These are phyloP conservation scores for Aristolochia fimbriata DNA, from an alignment of 164 flowering plant species.

Conservation along the genomic window DNA sequence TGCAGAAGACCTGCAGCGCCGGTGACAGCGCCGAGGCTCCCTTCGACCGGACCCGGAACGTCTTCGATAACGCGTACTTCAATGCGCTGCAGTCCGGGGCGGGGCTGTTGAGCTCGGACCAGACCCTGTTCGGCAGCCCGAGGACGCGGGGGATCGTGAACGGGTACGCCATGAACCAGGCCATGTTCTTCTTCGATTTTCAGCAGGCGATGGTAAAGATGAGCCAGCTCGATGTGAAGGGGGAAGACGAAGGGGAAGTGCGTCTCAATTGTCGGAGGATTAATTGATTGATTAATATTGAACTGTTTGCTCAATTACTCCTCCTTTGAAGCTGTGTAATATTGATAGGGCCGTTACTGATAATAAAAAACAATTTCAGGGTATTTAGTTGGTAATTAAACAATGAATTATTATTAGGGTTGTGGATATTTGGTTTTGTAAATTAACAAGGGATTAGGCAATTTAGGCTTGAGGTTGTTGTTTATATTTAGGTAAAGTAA, in stretches of 20 bases:
- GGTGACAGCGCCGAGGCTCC: slow-evolving; percentile 66
- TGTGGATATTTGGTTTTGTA: too few species aligned
- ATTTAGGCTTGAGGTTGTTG: too few species aligned
- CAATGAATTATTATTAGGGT: too few species aligned
- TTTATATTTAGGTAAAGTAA: too few species aligned
- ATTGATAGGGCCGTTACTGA: too few species aligned
- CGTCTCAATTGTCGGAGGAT: slow-evolving; percentile 46
- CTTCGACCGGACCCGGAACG: slow-evolving; percentile 44
- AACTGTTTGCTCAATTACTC: not conserved
- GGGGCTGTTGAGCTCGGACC: slow-evolving; percentile 76
- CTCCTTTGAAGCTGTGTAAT: too few species aligned
- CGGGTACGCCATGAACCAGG: slow-evolving; percentile 57
- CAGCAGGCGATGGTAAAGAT: slow-evolving; percentile 69
- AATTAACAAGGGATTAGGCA: too few species aligned
- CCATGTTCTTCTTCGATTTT: slow-evolving; percentile 75
- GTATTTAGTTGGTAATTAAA: too few species aligned
- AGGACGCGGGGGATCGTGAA: slow-evolving; percentile 48
- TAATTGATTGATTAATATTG: slow-evolving; percentile 24
- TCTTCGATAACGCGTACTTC: slow-evolving; percentile 63
- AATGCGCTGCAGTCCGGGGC: slow-evolving; percentile 23
- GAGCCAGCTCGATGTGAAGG: slow-evolving; percentile 66
- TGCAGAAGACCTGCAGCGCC: slow-evolving; percentile 46
- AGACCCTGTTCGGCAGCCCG: slow-evolving; percentile 34
- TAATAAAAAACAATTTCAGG: too few species aligned
- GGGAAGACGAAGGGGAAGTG: slow-evolving; percentile 59